Evolutionary conservation across 495 filamentous ascomycete genomes (phyloP).

Genomic region (Podospora bellae-mahoneyi): DNA sequence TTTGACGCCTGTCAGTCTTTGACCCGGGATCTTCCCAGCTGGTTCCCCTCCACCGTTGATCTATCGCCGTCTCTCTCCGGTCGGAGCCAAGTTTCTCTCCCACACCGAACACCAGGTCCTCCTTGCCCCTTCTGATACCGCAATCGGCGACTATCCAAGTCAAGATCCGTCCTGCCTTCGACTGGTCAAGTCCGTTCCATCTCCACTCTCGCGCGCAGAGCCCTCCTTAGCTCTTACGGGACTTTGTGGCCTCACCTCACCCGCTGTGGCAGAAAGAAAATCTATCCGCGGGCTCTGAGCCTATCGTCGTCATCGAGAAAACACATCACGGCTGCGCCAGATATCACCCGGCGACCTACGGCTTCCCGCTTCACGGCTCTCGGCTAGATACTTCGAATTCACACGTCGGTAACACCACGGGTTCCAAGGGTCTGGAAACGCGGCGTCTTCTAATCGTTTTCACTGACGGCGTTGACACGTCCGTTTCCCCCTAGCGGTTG

Average conservation of each 20-base stretch:
- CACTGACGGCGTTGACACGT: background rate
- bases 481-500: conserved; percentile 1
- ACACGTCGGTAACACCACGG: conserved; percentile 1
- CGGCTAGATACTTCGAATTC: background rate
- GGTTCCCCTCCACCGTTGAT: conserved; percentile 2
- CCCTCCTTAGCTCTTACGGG: conserved; percentile 12
- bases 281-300: conserved; percentile 11
- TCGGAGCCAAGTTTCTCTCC: conserved; percentile 16
- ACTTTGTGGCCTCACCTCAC: conserved; percentile 16
- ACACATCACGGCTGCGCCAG: conserved; percentile 9
- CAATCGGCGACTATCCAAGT: conserved; percentile 28
- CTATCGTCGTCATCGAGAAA: conserved; percentile 12
- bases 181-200: conserved; percentile 21
- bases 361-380: background rate
- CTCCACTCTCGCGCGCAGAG: conserved; percentile 31
- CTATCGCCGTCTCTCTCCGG: conserved; percentile 13
- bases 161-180: conserved; percentile 25
- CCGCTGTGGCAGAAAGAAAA: conserved; percentile 18
- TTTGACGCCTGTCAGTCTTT: conserved; percentile 1
- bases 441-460: conserved; percentile 1
- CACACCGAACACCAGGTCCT: background rate
- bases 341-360: conserved; percentile 7
- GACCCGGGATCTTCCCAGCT: conserved; percentile 30
- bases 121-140: conserved; percentile 25
- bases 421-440: background rate